Percentiles rank a stretch among this genome's conserved stretches.
Conservation (phyloP, 1,284 basidiomycete species). For the Rhodofomes roseus region DNA sequence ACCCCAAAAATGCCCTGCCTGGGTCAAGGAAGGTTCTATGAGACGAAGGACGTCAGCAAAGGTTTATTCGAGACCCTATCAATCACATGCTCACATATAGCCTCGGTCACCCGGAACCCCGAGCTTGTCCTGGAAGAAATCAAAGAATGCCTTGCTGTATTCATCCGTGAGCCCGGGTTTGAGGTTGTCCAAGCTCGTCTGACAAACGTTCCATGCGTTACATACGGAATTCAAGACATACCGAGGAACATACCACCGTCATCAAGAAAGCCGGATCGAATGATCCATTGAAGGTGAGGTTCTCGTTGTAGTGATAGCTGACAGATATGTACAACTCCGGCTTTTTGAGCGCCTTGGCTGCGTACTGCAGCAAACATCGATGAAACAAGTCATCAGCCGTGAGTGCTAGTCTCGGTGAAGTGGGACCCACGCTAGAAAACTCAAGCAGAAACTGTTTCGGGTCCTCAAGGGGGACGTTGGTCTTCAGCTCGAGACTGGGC, state of each 20-base stretch:
- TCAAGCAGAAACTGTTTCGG: slow-evolving; percentile 51
- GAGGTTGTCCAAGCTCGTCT: slow-evolving; percentile 54
- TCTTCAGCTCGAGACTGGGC: slow-evolving; percentile 51
- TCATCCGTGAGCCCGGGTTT: slow-evolving; percentile 3
- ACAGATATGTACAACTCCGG: slow-evolving; percentile 50
- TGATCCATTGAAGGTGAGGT: slow-evolving; percentile 52
- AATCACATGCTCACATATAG: slow-evolving; percentile 43
- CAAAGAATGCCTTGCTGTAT: slow-evolving; percentile 47
- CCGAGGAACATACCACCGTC: slow-evolving; percentile 40
- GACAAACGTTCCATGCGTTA: not conserved
- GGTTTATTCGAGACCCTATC: not conserved
- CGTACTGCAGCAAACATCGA: slow-evolving; percentile 31
- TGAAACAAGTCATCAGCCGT: slow-evolving; percentile 15
- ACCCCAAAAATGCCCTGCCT: slow-evolving; percentile 54
- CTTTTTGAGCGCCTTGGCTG: slow-evolving; percentile 48
- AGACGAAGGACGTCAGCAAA: not conserved
- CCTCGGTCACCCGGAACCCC: slow-evolving; percentile 47
- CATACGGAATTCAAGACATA: not conserved
- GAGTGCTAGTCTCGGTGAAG: not conserved
- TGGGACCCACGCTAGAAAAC: slow-evolving; percentile 50
- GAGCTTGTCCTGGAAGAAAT: slow-evolving; percentile 51
- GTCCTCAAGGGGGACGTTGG: slow-evolving; percentile 57
- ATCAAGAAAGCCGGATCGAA: slow-evolving; percentile 63
- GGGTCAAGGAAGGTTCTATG: slow-evolving; percentile 55
- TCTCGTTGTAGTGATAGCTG: slow-evolving; percentile 52